These are phyloP conservation scores for Arachnomyces sp. DNA, from an alignment of 2,329 filamentous ascomycete genomes.

Conservation along the genomic window DNA sequence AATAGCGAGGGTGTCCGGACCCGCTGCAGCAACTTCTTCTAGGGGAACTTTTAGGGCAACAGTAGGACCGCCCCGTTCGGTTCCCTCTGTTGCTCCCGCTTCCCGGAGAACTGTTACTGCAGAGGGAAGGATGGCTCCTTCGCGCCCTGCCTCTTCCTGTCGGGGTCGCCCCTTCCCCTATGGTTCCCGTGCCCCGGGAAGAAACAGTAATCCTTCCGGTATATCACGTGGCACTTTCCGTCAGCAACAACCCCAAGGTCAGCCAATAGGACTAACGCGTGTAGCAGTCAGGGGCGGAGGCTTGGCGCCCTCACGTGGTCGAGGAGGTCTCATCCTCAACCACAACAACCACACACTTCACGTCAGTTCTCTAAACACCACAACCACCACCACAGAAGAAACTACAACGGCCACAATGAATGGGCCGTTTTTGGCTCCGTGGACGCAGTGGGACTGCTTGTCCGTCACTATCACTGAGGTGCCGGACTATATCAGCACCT, in stretches of 20 bases:
- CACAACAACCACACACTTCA: too few species aligned
- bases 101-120: too few species aligned
- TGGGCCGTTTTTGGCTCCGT: conserved; percentile 17
- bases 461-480: conserved; percentile 28
- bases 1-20: neutral
- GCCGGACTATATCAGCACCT: conserved; percentile 27
- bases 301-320: neutral
- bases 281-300: neutral
- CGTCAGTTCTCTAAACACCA: neutral
- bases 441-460: conserved; percentile 34
- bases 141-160: neutral
- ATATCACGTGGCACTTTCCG: too few species aligned
- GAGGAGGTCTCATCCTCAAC: too few species aligned
- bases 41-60: too few species aligned
- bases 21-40: neutral
- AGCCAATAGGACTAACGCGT: neutral
- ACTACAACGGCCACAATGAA: neutral
- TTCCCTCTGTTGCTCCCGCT: too few species aligned
- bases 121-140: too few species aligned
- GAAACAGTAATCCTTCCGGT: too few species aligned
- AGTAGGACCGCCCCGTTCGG: too few species aligned
- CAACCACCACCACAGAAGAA: neutral
- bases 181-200: too few species aligned
- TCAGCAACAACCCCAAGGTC: too few species aligned
- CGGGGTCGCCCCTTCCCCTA: too few species aligned